Evolutionary conservation across 2,329 filamentous ascomycete species (phyloP).

Genomic region (Teratosphaeria viscida): DNA sequence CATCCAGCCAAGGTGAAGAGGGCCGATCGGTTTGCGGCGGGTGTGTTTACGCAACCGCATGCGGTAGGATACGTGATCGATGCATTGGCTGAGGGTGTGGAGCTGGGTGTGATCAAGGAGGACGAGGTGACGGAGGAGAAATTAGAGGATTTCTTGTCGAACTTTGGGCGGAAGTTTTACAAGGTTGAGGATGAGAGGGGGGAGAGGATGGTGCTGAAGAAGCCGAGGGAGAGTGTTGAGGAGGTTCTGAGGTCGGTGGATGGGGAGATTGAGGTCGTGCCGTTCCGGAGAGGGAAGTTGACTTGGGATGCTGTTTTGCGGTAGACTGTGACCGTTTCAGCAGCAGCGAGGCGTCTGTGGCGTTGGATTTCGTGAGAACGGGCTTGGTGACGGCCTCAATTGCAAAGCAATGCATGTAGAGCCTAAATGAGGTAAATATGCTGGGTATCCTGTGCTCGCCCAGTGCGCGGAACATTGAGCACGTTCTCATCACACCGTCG

Average conservation of each 20-base stretch:
- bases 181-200: slow-evolving; percentile 35
- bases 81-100: slow-evolving; percentile 53
- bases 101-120: slow-evolving; percentile 42
- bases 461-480: neutral
- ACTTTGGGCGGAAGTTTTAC: slow-evolving; percentile 50
- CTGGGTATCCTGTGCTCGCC: neutral
- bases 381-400: neutral
- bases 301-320: slow-evolving; percentile 36
- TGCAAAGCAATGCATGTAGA: neutral
- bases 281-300: slow-evolving; percentile 52
- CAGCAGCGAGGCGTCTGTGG: neutral
- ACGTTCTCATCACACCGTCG: neutral
- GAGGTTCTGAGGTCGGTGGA: slow-evolving; percentile 45
- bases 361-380: neutral
- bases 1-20: slow-evolving; percentile 53
- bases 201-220: slow-evolving; percentile 48
- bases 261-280: slow-evolving; percentile 49
- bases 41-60: slow-evolving; percentile 70
- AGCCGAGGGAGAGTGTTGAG: slow-evolving; percentile 44
- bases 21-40: slow-evolving; percentile 51
- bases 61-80: slow-evolving; percentile 55
- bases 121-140: slow-evolving; percentile 45
- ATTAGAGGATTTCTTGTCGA: slow-evolving; percentile 48
- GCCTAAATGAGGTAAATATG: neutral
- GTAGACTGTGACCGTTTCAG: neutral